A percentile compares a stretch with the other conserved stretches of the same genome.
phyloP scores from a whole-genome alignment of 2,329 filamentous ascomycete genomes.

The Triangularia setosa region DNA sequence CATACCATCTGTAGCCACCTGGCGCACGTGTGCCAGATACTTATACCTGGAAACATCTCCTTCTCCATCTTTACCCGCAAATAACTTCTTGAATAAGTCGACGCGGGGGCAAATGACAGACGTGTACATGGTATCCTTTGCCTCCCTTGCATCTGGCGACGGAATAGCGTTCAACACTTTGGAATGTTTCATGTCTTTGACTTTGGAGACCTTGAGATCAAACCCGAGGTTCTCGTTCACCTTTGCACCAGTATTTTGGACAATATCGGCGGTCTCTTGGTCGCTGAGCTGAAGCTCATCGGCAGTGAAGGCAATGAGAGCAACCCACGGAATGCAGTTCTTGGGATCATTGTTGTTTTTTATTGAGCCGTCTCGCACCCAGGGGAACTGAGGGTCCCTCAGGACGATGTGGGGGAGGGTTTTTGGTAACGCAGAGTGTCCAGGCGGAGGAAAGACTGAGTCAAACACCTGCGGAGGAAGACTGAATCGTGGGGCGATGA shows the following conservation, averaged over 20 bases:
- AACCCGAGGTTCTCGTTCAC: neutral
- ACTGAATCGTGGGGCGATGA: no score
- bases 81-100: no score
- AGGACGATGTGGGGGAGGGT: neutral
- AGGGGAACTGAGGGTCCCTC: neutral
- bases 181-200: no score
- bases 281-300: no score
- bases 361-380: neutral
- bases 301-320: neutral
- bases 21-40: slow-evolving; percentile 38
- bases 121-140: slow-evolving; percentile 18
- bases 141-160: no score
- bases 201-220: slow-evolving; percentile 20
- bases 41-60: slow-evolving; percentile 24
- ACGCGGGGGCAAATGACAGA: no score
- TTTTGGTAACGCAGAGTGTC: neutral
- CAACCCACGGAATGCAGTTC: neutral
- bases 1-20: slow-evolving; percentile 35
- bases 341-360: neutral
- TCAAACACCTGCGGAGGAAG: no score
- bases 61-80: no score
- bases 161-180: no score
- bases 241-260: no score
- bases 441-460: no score
- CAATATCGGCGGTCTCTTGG: no score